Base-by-base conservation (phyloP, 2,329 filamentous ascomycete genomes). In the Arthrobotrys sphaeroides region DNA sequence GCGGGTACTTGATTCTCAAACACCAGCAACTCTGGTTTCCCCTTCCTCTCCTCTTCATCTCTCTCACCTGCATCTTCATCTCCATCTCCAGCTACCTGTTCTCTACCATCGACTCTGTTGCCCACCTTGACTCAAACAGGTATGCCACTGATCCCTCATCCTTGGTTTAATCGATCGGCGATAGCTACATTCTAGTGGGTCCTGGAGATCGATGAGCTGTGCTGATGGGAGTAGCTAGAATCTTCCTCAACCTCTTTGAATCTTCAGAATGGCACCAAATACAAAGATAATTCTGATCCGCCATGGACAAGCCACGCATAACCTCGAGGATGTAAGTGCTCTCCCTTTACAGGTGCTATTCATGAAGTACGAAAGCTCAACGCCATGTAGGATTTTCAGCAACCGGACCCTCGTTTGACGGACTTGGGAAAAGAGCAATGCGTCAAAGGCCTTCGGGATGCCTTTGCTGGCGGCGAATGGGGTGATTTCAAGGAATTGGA, bases 251-350 rank as follows among this genome's bases (percentile, higher is more conserved):
- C 33, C 49, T 7, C 20, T 13, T 33, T 24, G n/a, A 9, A 7
- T n/a, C 26, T 22, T 33, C 18, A 55, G 18, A 6, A 75, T 75
- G 72, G 72, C 72, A 6, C 72, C 72, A 3, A 33, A 75, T 18
- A 75, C 57, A 10, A 75, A 75, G 24, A 57, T 75, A 13, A 64
- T 75, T 7, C 16, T 75, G 49, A 75, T 75, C 64, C 72, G 72
- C 31, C 72, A 75, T 51, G 72, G 72, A 20, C 45, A 75, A 33
- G 72, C 72, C 7, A 75, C 72, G 1, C 72, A 75, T 20, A 75
- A 75, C 31, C 42, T 75, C 16, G 26, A 65, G 10, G 72, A 75
- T 38, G 72, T 75, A 69, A 60, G 55, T 53, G 13, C 43, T 45
- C n/a, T 42, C 28, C 3, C 26, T 10, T 12, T 1, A 22, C 24